Evolutionary conservation across 345 rosid species (phyloP).

Genomic region (Barbarea vulgaris): DNA sequence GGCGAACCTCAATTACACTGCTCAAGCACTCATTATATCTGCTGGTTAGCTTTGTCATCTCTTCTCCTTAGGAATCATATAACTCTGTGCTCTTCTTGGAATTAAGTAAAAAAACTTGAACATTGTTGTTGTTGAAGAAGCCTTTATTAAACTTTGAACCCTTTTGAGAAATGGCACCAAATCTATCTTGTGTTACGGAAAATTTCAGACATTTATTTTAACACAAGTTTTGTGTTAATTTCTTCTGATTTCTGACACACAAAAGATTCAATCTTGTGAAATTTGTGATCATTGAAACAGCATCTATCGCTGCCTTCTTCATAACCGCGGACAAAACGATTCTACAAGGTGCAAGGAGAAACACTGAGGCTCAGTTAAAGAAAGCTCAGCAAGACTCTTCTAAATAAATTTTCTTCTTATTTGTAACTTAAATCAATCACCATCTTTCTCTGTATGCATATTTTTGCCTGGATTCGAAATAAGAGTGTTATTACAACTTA

Average conservation of each 20-base stretch:
- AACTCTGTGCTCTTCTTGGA: background rate
- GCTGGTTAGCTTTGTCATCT: conserved; percentile 43
- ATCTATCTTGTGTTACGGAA: background rate
- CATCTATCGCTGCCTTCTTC: conserved; percentile 83
- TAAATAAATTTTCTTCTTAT: conserved; percentile 4
- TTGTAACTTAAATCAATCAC: conserved; percentile 26
- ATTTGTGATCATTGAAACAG: conserved; percentile 31
- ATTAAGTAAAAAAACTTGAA: conserved; percentile 6
- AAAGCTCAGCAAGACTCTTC: conserved; percentile 38
- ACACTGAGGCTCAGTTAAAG: conserved; percentile 39
- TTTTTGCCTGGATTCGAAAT: conserved; percentile 26
- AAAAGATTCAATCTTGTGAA: conserved; percentile 12
- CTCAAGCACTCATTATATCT: conserved; percentile 92
- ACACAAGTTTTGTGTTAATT: background rate
- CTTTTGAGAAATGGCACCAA: background rate
- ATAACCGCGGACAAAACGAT: conserved; percentile 96
- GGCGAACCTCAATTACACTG: conserved; percentile 81
- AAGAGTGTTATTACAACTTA: background rate
- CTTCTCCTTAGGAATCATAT: background rate
- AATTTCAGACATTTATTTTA: background rate
- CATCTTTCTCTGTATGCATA: conserved; percentile 17
- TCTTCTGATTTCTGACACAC: background rate
- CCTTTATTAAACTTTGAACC: background rate
- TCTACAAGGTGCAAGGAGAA: conserved; percentile 69
- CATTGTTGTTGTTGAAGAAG: background rate